Evolutionary conservation across 495 filamentous ascomycete genomes (phyloP), one percentile per base, ranked within the genome.

Genomic region (Stereocaulon alpinum): DNA sequence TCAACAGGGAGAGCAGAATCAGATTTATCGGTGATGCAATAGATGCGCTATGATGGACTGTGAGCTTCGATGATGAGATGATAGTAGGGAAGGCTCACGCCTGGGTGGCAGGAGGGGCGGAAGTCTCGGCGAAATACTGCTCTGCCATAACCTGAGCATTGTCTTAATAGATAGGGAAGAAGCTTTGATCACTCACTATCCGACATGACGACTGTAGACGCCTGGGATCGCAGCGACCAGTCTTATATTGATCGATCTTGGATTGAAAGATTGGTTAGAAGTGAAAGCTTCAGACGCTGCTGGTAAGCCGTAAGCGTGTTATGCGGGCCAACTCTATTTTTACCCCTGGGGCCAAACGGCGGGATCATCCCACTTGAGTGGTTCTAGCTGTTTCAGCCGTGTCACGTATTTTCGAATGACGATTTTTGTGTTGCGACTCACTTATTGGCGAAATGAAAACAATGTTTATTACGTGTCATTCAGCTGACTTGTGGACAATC

Each of bases 21-120:
- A 87, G 68, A 73, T 94, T 95, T 63, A 93, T 84, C 3, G 89
- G 89, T 3, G 89, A 85, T 61, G 84, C 75, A 66, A 94, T 74
- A 20, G 80, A 74, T 68, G 80, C 76, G 56, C 80, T 83, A 68
- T 7, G 53, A 17, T 32, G 17, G 12, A 44, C n/a, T 9, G 49
- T 56, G 60, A 24, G 20, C 5, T 37, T 60, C 6, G 27, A 6
- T n/a, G 34, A 17, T 20, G n/a, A 56, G 29, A 48, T 20, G 48
- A 9, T 41, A 7, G 42, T 15, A 22, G 18, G 44, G 22, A 48
- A 15, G 42, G 44, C 56, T 65, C 52, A 65, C 63, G 56, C 60
- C 43, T 60, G 60, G 27, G 60, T 47, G 17, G 53, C 42, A 41
- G 40, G 27, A 37, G 62, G 58, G 27, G 55, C 55, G 17, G 53